A percentile compares a stretch with the other conserved stretches of the same genome.
Conservation (phyloP, 2,329 filamentous ascomycete genomes). For the Sordariomycetes sp. region DNA sequence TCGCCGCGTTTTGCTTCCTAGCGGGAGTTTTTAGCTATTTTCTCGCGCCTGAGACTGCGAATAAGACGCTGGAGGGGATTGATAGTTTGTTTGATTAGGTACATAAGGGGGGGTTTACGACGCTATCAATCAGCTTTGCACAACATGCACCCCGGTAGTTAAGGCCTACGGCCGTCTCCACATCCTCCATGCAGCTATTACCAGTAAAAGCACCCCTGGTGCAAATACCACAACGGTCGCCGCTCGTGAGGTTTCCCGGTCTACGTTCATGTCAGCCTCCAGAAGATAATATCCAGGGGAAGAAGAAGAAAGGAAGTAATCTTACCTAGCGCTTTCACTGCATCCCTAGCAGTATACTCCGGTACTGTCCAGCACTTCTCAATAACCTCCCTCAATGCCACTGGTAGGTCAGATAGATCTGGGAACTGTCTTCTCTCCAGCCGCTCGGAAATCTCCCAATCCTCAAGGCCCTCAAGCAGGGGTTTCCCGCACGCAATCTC, state of each 20-base stretch:
- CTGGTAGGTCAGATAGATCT: not conserved
- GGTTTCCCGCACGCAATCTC: not conserved
- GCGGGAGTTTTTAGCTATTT: too few relatives aligned
- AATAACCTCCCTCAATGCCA: not conserved
- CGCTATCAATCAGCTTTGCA: too few relatives aligned
- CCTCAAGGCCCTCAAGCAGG: not conserved
- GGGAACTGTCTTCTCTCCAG: not conserved
- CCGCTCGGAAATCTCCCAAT: not conserved
- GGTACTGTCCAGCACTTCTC: not conserved
- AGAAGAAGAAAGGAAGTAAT: not conserved
- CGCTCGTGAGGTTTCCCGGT: not conserved
- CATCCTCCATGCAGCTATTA: not conserved
- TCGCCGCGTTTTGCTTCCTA: too few relatives aligned
- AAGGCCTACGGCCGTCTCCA: not conserved
- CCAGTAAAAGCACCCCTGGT: not conserved
- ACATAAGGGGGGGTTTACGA: too few relatives aligned
- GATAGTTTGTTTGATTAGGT: too few relatives aligned
- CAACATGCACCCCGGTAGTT: not conserved
- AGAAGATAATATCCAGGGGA: not conserved
- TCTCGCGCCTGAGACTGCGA: too few relatives aligned
- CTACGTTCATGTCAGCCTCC: not conserved
- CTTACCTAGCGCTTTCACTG: not conserved
- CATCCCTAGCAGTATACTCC: not conserved
- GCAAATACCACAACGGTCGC: not conserved
- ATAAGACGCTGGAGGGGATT: too few relatives aligned